Evolutionary conservation across 116 monocot genomes (phyloP).

Genomic region (Phalaenopsis hybrid): DNA sequence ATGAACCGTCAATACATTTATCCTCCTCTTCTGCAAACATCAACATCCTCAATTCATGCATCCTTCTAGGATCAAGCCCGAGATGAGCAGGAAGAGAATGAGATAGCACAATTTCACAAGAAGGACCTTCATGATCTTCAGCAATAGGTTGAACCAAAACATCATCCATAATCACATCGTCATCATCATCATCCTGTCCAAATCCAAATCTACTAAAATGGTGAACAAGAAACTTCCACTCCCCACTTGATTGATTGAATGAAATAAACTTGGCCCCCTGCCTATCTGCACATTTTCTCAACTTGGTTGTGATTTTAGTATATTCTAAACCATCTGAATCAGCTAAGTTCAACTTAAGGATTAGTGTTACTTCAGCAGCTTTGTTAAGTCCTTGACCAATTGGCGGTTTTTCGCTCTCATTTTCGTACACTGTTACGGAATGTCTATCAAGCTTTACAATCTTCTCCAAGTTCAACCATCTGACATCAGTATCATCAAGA

Average conservation of each 20-base stretch:
- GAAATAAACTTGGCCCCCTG: constrained; percentile 80
- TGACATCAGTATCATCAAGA: constrained; percentile 60
- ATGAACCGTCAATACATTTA: constrained; percentile 39
- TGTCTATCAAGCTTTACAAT: constrained; percentile 67
- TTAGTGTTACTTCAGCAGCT: constrained; percentile 75
- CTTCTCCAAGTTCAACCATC: constrained; percentile 54
- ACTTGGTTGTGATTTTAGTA: constrained; percentile 16
- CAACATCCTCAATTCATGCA: constrained; percentile 89
- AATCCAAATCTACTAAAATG: constrained; percentile 98
- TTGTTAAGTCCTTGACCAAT: constrained; percentile 87
- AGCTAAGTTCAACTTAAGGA: constrained; percentile 20
- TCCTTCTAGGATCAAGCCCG: constrained; percentile 78
- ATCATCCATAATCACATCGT: constrained; percentile 75
- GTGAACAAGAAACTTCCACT: constrained; percentile 76
- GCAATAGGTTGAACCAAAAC: constrained; percentile 23
- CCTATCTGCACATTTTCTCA: constrained; percentile 35
- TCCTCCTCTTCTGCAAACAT: constrained; percentile 73
- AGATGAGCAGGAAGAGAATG: constrained; percentile 99
- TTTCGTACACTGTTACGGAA: constrained; percentile 62
- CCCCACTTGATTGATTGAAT: constrained; percentile 41
- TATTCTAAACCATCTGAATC: constrained; percentile 5
- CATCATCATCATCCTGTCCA: constrained; percentile 77
- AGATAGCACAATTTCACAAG: constrained; percentile 37
- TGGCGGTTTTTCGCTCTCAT: constrained; percentile 63
- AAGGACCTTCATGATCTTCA: constrained; percentile 22